phyloP scores from a whole-genome alignment of 306 rosid genomes.

The Dryas alaskensis region DNA sequence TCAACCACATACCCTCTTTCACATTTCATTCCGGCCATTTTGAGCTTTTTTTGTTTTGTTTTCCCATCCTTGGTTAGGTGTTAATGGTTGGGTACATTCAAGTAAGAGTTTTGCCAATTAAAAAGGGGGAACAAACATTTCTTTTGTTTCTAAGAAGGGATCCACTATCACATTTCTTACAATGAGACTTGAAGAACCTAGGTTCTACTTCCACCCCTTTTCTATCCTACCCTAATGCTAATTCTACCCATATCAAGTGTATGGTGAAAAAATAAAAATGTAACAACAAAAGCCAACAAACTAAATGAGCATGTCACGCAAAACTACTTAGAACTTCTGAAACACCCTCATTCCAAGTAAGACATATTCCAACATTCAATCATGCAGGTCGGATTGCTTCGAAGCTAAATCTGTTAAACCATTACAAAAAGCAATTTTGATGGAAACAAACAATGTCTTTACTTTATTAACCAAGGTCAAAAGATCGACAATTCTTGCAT shows the following conservation, averaged over 20 bases:
- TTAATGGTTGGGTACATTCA: neutral
- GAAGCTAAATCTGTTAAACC: neutral
- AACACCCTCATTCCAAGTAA: neutral
- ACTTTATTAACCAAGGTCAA: no score
- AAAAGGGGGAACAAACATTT: neutral
- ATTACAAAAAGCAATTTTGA: no score
- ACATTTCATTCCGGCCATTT: neutral
- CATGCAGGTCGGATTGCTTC: neutral
- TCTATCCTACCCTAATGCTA: neutral
- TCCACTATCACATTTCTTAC: neutral
- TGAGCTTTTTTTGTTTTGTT: neutral
- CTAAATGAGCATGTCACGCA: neutral
- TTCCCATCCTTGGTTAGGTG: neutral
- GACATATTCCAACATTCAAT: neutral
- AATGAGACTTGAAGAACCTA: neutral
- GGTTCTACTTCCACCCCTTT: neutral
- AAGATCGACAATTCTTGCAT: no score
- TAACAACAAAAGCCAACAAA: neutral
- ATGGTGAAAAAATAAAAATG: no score
- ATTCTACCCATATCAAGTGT: no score
- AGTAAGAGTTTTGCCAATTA: neutral
- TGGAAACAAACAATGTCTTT: no score
- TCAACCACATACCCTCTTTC: neutral
- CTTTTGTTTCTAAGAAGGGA: neutral
- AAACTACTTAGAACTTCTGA: neutral